These are phyloP conservation scores for Bruguiera hainesii DNA, from an alignment of 441 rosid species.

Conservation along the genomic window DNA sequence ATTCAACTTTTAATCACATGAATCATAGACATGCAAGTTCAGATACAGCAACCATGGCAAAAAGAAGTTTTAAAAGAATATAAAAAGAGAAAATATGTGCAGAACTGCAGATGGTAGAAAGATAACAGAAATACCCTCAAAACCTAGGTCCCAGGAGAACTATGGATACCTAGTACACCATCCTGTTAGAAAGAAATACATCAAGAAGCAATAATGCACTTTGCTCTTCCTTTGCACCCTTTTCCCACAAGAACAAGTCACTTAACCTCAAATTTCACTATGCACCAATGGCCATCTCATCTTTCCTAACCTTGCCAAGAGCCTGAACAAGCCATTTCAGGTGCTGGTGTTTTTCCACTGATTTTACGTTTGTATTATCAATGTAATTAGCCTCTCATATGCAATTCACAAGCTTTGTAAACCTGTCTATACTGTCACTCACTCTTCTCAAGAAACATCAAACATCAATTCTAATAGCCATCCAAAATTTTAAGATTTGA, in stretches of 20 bases:
- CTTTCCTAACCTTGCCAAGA: not conserved
- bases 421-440: too few species aligned
- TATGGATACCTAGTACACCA: not conserved
- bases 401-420: too few species aligned
- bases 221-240: not conserved
- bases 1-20: conserved; percentile 53
- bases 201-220: not conserved
- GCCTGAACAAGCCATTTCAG: not conserved
- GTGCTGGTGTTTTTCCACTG: too few species aligned
- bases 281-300: not conserved
- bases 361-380: too few species aligned
- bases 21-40: conserved; percentile 15
- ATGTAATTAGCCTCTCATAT: not conserved
- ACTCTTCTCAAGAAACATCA: not conserved
- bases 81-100: too few species aligned
- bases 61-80: not conserved
- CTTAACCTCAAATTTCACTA: not conserved
- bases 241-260: not conserved
- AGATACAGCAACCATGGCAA: not conserved
- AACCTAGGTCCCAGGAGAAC: too few species aligned
- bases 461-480: conserved; percentile 3
- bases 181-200: not conserved
- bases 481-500: conserved; percentile 1
- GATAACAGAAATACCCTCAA: not conserved
- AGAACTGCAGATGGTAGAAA: not conserved